phyloP scores from a whole-genome alignment of 192 early-diverging fungal species.

The Backusella luteola region DNA sequence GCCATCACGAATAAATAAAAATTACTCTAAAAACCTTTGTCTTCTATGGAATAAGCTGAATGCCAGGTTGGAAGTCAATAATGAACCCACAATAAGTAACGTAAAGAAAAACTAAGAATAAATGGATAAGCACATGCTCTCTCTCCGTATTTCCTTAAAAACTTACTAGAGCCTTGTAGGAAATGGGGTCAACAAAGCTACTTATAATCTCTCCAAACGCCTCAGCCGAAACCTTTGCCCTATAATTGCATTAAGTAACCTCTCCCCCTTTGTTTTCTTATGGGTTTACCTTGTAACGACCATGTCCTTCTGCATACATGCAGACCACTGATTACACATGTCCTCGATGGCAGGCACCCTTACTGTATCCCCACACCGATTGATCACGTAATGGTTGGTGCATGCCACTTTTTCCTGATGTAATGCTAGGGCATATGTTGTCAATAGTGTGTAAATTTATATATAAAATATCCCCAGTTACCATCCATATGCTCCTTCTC shows the following conservation, averaged over 20 bases:
- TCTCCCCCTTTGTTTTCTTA: not conserved
- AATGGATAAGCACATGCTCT: not conserved
- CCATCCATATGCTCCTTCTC: conserved; percentile 58
- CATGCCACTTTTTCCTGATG: conserved; percentile 63
- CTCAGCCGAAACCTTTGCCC: conserved; percentile 76
- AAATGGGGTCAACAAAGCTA: conserved; percentile 79
- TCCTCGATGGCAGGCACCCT: conserved; percentile 60
- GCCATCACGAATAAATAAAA: no score
- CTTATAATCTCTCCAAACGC: conserved; percentile 82
- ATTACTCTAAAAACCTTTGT: not conserved
- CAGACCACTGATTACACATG: conserved; percentile 57
- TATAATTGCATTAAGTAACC: conserved; percentile 9
- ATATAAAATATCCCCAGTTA: not conserved
- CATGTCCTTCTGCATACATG: conserved; percentile 11
- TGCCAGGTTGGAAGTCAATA: conserved; percentile 8
- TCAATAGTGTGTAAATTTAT: not conserved
- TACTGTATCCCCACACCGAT: conserved; percentile 48
- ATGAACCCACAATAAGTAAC: not conserved
- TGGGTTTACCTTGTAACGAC: conserved; percentile 9
- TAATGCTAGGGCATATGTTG: conserved; percentile 36
- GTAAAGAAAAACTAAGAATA: conserved; percentile 18
- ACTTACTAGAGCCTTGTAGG: conserved; percentile 80
- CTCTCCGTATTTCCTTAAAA: not conserved
- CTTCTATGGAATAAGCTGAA: not conserved
- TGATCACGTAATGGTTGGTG: conserved; percentile 57